Evolutionary conservation across 257 asterid genomes (phyloP), one percentile per base, ranked within the genome.

Genomic region (Vinca minor): DNA sequence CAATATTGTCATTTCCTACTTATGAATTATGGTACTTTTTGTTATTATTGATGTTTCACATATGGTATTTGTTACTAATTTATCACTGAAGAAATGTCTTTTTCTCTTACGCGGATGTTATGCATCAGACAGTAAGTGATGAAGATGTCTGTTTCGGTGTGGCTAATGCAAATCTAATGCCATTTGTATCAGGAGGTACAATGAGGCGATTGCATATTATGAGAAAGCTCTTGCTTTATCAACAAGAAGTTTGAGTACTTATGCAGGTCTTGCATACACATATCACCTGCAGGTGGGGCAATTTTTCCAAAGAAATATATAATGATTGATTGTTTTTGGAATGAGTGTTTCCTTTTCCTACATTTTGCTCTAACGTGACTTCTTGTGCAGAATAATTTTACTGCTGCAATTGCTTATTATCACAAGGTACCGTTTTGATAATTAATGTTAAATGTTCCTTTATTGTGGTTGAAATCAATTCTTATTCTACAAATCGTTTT

Each of bases 161-260:
- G 62, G 41, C 15, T 56, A 34, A 56, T 56, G 42, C 62, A 17
- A 56, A 31, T 44, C 10, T 55, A 5, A 23, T 6, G 20, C 77
- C 57, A 65, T 63, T 58, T 62, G 25, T 61, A 56, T 72, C 87
- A 93, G 98, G 98, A 79, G 85, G 81, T 89, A 83, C 85, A 77
- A 73, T 32, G 97, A 93, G 72, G 97, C 99, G 56, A 81, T 87
- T 64, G 65, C 62, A 5, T 85, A 83, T 79, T 93, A 93, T 61
- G 96, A 87, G 88, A 89, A 85, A 80, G 99, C 97, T 60, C 95
- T 93, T 54, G 97, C 97, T 12, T 64, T 93, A 74, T 93, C 97
- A 41, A 84, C 99, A 13, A 83, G 80, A 82, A 93, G 97, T 76
- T 72, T 77, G 82, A 85, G 96, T 76, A 85, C 95, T 32, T 89